These are phyloP conservation scores for Eruca vesicaria DNA, from an alignment of 441 rosid genomes.

Conservation along the genomic window DNA sequence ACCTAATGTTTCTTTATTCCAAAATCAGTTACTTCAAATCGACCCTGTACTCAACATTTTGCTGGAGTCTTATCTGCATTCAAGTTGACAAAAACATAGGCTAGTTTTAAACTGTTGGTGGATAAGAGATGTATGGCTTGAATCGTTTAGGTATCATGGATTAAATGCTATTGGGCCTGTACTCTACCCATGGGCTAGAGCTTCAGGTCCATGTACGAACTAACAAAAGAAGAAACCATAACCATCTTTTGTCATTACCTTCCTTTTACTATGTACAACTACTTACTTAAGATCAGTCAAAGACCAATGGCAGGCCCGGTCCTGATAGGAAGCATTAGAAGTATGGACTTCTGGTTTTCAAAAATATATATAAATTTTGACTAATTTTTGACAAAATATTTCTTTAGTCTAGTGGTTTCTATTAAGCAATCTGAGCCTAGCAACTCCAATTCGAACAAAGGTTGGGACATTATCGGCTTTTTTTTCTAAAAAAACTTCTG, in stretches of 20 bases:
- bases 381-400: too few relatives aligned
- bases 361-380: too few relatives aligned
- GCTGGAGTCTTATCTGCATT: not conserved
- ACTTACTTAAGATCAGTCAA: not conserved
- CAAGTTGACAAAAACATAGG: not conserved
- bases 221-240: slow-evolving; percentile 9
- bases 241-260: slow-evolving; percentile 16
- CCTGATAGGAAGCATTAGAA: too few relatives aligned
- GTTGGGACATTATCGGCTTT: too few relatives aligned
- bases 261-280: slow-evolving; percentile 47
- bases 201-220: not conserved
- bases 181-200: not conserved
- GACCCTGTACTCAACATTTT: not conserved
- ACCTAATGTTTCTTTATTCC: not conserved
- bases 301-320: too few relatives aligned
- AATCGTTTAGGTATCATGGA: not conserved
- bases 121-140: not conserved
- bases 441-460: too few relatives aligned
- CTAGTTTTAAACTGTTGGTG: not conserved
- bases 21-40: not conserved
- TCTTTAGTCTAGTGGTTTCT: too few relatives aligned
- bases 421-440: too few relatives aligned
- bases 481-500: too few relatives aligned
- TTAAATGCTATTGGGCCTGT: not conserved
- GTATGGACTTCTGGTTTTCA: too few relatives aligned